Evolutionary conservation across 2,329 filamentous ascomycete species (phyloP).

Genomic region (Fusarium sp.): DNA sequence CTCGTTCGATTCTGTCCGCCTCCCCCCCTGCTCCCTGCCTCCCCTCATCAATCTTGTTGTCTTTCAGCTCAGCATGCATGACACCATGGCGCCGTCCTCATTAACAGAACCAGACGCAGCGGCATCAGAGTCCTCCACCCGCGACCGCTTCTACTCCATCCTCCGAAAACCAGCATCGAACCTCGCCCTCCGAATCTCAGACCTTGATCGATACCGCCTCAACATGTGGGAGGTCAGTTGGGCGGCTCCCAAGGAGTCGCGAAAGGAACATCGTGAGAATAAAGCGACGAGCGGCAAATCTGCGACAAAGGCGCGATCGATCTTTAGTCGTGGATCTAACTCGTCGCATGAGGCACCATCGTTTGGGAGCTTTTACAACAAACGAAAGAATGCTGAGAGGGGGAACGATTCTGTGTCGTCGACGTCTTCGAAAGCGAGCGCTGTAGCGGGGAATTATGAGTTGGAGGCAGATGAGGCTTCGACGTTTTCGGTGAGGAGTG

Average conservation of each 20-base stretch:
- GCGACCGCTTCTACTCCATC: conserved; percentile 2
- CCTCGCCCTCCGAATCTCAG: neutral
- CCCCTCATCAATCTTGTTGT: neutral
- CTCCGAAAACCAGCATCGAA: conserved; percentile 20
- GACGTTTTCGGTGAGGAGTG: neutral
- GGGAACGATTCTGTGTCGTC: neutral
- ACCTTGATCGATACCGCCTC: conserved; percentile 5
- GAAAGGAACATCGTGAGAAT: conserved; percentile 31
- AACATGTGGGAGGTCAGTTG: conserved; percentile 38
- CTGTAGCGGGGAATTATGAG: neutral
- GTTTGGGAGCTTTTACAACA: neutral
- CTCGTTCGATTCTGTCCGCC: neutral
- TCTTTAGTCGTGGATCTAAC: conserved; percentile 20
- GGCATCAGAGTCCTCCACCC: neutral
- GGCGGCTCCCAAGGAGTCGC: conserved; percentile 25
- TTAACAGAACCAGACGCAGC: neutral
- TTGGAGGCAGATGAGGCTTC: conserved; percentile 16
- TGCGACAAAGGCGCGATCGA: neutral
- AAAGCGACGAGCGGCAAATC: conserved; percentile 4
- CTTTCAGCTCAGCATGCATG: neutral
- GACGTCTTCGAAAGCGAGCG: neutral
- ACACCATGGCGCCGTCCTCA: conserved; percentile 2
- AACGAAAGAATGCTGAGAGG: neutral
- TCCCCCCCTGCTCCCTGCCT: neutral
- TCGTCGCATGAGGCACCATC: conserved; percentile 7